phyloP scores from a whole-genome alignment of 805 yeast species.

The Ascoidea tarda region DNA sequence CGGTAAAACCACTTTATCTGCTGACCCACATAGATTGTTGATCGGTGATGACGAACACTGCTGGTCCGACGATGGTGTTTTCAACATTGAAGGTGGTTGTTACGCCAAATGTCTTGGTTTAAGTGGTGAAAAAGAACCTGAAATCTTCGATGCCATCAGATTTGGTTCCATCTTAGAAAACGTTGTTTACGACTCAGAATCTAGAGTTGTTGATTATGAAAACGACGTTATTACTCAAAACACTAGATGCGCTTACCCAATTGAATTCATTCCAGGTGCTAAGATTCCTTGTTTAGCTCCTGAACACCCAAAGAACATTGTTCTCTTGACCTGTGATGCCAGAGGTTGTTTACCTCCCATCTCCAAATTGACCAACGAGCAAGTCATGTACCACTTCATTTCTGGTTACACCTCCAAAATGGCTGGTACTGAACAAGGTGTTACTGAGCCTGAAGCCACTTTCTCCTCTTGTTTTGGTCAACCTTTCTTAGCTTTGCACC shows the following conservation, averaged over 20 bases:
- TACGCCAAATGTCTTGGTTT: conserved; percentile 94
- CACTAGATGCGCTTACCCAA: conserved; percentile 98
- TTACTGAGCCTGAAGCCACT: conserved; percentile 95
- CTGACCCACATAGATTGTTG: conserved; percentile 85
- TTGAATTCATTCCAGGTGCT: conserved; percentile 92
- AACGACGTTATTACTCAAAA: conserved; percentile 82
- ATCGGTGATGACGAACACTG: conserved; percentile 99
- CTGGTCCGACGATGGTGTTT: conserved; percentile 97
- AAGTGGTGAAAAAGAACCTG: conserved; percentile 89
- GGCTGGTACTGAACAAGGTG: conserved; percentile 99
- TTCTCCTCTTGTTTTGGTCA: conserved; percentile 99
- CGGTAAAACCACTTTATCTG: conserved; percentile 94
- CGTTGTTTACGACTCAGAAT: conserved; percentile 65
- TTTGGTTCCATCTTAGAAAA: conserved; percentile 94
- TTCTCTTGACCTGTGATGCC: conserved; percentile 93
- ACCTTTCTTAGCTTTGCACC: conserved; percentile 96
- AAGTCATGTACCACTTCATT: conserved; percentile 98
- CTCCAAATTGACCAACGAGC: conserved; percentile 83
- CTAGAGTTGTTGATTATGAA: conserved; percentile 77
- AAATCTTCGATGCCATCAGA: conserved; percentile 86
- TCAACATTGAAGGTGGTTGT: conserved; percentile 99
- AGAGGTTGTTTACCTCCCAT: conserved; percentile 97
- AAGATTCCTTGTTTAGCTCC: conserved; percentile 89
- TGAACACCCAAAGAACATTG: conserved; percentile 79
- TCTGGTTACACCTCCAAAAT: conserved; percentile 98